Evolutionary conservation across 306 rosid species (phyloP).

Genomic region (Vigna unguiculata): DNA sequence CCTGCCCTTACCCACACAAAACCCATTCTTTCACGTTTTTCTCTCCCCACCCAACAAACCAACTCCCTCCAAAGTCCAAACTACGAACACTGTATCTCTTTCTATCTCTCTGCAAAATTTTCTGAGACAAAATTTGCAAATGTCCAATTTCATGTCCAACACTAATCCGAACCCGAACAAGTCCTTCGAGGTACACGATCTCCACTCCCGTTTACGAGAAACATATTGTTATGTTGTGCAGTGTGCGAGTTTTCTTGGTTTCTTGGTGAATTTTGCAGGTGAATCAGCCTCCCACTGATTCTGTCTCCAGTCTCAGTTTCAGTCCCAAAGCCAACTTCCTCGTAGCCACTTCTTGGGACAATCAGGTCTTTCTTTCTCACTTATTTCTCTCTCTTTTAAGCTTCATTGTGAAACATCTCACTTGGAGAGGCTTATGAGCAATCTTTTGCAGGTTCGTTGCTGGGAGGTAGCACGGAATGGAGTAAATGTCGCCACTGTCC

Average conservation of each 20-base stretch:
- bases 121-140: slow-evolving; percentile 26
- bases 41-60: not conserved
- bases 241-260: not conserved
- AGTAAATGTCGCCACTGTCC: slow-evolving; percentile 62
- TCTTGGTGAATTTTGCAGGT: slow-evolving; percentile 56
- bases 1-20: slow-evolving; percentile 17
- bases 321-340: slow-evolving; percentile 86
- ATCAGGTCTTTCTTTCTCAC: slow-evolving; percentile 61
- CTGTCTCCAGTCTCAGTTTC: slow-evolving; percentile 86
- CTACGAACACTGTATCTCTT: not conserved
- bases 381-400: not conserved
- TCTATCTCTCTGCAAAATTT: not conserved
- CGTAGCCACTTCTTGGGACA: slow-evolving; percentile 95
- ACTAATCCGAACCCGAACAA: slow-evolving; percentile 69
- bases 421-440: not conserved
- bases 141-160: slow-evolving; percentile 50
- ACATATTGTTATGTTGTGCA: not conserved
- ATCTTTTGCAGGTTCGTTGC: slow-evolving; percentile 72
- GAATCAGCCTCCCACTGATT: slow-evolving; percentile 83
- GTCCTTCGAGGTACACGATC: slow-evolving; percentile 58
- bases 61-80: slow-evolving; percentile 24
- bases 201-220: not conserved
- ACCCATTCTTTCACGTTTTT: not conserved
- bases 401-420: not conserved
- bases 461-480: slow-evolving; percentile 88